Conservation (phyloP, 2,329 filamentous ascomycete genomes). For the Fusarium agapanthi region DNA sequence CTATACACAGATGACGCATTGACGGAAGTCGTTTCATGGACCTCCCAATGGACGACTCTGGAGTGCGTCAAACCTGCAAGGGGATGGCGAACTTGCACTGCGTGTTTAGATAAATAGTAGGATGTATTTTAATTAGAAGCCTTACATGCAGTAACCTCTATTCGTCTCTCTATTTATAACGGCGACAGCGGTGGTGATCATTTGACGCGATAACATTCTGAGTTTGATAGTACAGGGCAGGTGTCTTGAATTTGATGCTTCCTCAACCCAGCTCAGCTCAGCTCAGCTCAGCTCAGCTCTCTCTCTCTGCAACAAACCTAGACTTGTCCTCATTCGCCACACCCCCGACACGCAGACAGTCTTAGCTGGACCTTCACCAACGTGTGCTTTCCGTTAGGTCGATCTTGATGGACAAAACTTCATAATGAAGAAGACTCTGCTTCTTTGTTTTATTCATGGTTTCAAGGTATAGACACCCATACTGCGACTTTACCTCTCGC, state of each 20-base stretch:
- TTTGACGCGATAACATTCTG: neutral
- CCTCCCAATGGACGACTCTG: slow-evolving; percentile 13
- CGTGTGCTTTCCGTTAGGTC: neutral
- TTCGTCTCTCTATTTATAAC: neutral
- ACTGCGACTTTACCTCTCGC: neutral
- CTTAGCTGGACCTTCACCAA: neutral
- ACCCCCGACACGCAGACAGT: neutral
- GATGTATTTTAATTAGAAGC: slow-evolving; percentile 56
- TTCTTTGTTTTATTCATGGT: slow-evolving; percentile 87
- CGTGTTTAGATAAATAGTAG: slow-evolving; percentile 47
- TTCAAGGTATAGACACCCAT: slow-evolving; percentile 71
- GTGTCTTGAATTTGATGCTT: slow-evolving; percentile 10
- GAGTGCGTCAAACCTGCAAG: slow-evolving; percentile 31
- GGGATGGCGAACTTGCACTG: slow-evolving; percentile 30
- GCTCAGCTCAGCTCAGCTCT: neutral
- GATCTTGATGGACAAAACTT: slow-evolving; percentile 11
- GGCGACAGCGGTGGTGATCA: neutral
- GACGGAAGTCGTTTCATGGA: slow-evolving; percentile 18
- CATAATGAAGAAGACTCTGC: slow-evolving; percentile 74
- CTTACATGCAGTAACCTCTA: slow-evolving; percentile 37
- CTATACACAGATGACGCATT: slow-evolving; percentile 40
- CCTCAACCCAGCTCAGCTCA: neutral
- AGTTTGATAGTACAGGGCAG: slow-evolving; percentile 8
- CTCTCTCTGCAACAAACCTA: neutral
- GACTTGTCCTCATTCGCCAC: slow-evolving; percentile 19